Conservation (phyloP, 768 basidiomycete genomes). For the Mycena indigotica region DNA sequence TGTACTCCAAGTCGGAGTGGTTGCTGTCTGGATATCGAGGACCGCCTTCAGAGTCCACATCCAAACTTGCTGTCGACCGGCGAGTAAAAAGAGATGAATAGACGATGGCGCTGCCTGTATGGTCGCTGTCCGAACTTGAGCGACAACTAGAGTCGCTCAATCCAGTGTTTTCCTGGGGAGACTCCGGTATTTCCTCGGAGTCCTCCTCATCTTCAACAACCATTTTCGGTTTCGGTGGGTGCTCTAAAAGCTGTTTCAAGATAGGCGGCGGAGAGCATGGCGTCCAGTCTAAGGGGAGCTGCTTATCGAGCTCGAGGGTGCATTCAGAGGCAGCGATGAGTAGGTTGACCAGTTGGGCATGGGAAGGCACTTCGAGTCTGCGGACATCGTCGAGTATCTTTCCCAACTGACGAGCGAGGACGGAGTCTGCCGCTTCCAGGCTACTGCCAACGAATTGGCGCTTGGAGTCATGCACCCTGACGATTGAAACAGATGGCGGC, state of each 20-base stretch:
- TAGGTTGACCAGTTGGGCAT: not conserved
- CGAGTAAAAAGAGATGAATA: too few species aligned
- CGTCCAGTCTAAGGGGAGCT: not conserved
- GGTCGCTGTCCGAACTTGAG: too few species aligned
- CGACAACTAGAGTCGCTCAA: too few species aligned
- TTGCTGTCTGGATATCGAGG: not conserved
- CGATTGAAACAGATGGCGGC: not conserved
- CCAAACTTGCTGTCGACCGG: too few species aligned
- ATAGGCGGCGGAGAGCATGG: not conserved
- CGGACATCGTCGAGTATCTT: not conserved
- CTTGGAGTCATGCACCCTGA: not conserved
- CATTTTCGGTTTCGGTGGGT: too few species aligned
- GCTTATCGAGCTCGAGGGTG: not conserved
- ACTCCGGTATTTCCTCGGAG: too few species aligned
- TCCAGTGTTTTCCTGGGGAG: too few species aligned
- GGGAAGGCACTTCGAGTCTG: not conserved
- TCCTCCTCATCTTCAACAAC: too few species aligned
- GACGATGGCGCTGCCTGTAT: too few species aligned
- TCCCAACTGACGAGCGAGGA: too few species aligned
- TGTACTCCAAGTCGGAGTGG: not conserved
- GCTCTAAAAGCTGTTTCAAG: too few species aligned
- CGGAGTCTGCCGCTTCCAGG: not conserved
- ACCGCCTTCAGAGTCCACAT: not conserved
- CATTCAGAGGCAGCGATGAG: not conserved
- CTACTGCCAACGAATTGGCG: not conserved